Evolutionary conservation across 257 asterid genomes (phyloP), one percentile per base, ranked within the genome.

Genomic region (Hygrophila difformis): DNA sequence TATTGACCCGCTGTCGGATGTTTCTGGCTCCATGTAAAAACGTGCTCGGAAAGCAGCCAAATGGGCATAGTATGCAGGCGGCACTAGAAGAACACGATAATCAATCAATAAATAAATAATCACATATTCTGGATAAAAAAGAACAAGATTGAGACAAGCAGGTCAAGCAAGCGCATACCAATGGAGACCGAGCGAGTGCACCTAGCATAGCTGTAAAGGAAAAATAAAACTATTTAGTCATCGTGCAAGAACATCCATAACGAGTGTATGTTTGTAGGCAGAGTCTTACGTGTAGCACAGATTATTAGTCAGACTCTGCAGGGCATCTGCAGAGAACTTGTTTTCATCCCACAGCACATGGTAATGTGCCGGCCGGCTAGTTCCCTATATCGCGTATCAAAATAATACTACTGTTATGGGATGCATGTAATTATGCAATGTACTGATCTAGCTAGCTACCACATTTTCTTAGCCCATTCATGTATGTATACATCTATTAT

Each of bases 1-100:
- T 68, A 82, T 59, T 0, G 94, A 86, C 1, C 93, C 98, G 36
- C 89, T 75, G 43, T 89, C 98, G 0, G 94, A 82, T 4, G 85
- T 73, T 38, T 85, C 93, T 0, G 96, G 96, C 67, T 85, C 96
- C 96, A 89, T 75, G 51, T 89, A 89, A 51, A 82, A 89, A 2
- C 98, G 87, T 12, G 98, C 98, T 28, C 98, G 79, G 22, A 89
- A 89, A 14, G 98, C 98, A 33, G 96, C 98, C 61, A 89, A 55
- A 67, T 89, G 98, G 0, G 96, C 98, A 39, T 89, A 89, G 51
- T 85, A 89, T 17, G 93, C 98, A 31, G 98, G 98, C 10, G 98
- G 98, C 39, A 89, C 98, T 89, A 80, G 41, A 16, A 24, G 1
- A 43, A n/a, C 22, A 11, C 5, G 10, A 10, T 33, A 33, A 33